Evolutionary conservation across 306 rosid species (phyloP), one percentile per base, ranked within the genome.

Genomic region (Vigna reflexopilosa): DNA sequence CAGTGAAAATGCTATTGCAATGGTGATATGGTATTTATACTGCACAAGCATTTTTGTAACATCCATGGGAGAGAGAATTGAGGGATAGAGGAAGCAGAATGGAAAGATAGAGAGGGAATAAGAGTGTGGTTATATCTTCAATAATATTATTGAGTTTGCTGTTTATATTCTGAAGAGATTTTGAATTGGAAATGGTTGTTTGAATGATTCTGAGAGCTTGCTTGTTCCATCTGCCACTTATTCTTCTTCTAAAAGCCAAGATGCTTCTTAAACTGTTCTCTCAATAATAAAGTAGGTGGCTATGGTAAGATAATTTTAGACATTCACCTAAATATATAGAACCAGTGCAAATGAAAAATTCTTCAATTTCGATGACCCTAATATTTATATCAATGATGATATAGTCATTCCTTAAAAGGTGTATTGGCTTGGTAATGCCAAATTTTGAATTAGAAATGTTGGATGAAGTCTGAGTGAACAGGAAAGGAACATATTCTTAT

Each of bases 11-110:
- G 88, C 74, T 62, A 87, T 67, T 49, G 89, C 86, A 74, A 78
- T 73, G 82, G 80, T 80, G 45, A 91, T 42, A 50, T 85, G 89
- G 79, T 82, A 85, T 84, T 79, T 89, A 87, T 91, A 86, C 45
- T 86, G 93, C 72, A 88, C 36, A 75, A 89, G 76, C 85, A 84
- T 88, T 80, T 83, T 67, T 71, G 73, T 80, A 64, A 89, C 78
- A 75, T 84, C 87, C 93, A 89, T 84, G 63, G 16, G 59, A 62
- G 51, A 49, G 51, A 55, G 42, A 68, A 49, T 67, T 44, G 63
- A 56, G 34, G 34, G 63, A 56, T 22, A 10, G 63, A 11, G 9
- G 67, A 14, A 59, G 14, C 49, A 44, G 32, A 69, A 26, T 48
- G 52, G 78, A 69, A 68, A 73, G 48, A 67, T 73, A 75, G 79